Conservation (phyloP, 2,329 filamentous ascomycete species). For the Pseudogymnoascus sp. region DNA sequence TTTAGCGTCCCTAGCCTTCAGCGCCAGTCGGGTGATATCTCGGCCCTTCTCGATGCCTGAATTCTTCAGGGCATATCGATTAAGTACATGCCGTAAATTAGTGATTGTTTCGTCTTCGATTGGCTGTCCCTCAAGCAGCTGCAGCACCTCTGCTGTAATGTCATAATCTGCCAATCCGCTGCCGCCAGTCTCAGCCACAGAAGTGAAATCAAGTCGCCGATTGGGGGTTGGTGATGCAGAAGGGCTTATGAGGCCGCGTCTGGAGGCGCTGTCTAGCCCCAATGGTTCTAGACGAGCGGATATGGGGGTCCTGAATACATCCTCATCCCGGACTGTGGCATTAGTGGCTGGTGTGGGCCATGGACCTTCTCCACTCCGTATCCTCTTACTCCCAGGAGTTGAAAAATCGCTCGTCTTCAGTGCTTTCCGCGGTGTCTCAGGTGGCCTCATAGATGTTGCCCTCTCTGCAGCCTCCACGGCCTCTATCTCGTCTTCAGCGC, state of each 20-base stretch:
- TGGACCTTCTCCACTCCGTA: constrained; percentile 16
- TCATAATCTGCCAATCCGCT: constrained; percentile 23
- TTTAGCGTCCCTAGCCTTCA: constrained; percentile 57
- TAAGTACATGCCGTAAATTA: constrained; percentile 38
- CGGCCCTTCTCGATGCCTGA: constrained; percentile 56
- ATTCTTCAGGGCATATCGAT: constrained; percentile 46
- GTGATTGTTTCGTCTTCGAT: constrained; percentile 31
- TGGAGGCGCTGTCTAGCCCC: background rate
- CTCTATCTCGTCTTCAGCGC: constrained; percentile 18
- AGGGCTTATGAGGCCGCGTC: constrained; percentile 15
- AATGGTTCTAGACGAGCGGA: constrained; percentile 8
- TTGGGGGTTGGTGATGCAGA: constrained; percentile 21
- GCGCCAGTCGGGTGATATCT: constrained; percentile 53
- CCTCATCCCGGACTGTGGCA: constrained; percentile 13
- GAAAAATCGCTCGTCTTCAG: constrained; percentile 14
- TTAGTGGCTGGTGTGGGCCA: constrained; percentile 23
- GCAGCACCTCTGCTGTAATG: constrained; percentile 40
- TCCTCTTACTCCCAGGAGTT: constrained; percentile 25
- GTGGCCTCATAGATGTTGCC: constrained; percentile 5
- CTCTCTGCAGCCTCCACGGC: constrained; percentile 14
- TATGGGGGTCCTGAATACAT: constrained; percentile 19
- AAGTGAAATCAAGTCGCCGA: constrained; percentile 13
- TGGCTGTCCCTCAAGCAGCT: constrained; percentile 36
- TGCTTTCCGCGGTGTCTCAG: constrained; percentile 23
- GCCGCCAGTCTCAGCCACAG: background rate